phyloP scores from a whole-genome alignment of 1,284 basidiomycete genomes.

The Somion occarium region DNA sequence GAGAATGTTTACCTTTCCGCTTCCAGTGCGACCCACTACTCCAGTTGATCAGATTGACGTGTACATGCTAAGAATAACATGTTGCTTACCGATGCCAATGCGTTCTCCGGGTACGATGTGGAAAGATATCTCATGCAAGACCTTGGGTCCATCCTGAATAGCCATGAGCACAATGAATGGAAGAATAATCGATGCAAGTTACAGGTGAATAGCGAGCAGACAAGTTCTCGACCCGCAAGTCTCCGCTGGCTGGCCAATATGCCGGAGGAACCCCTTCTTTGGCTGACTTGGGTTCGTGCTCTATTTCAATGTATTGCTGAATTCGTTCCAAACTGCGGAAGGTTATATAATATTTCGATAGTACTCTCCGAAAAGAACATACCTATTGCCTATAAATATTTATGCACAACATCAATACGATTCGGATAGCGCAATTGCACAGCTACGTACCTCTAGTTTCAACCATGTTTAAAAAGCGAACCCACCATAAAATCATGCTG shows the following conservation, averaged over 20 bases:
- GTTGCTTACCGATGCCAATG: conserved; percentile 39
- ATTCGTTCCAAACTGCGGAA: conserved; percentile 66
- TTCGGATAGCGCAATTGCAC: background rate
- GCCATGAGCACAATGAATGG: background rate
- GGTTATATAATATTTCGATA: background rate
- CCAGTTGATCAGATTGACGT: background rate
- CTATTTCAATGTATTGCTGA: conserved; percentile 65
- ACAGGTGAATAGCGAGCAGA: conserved; percentile 50
- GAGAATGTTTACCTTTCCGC: conserved; percentile 10
- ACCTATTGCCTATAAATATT: conserved; percentile 43
- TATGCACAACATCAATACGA: background rate
- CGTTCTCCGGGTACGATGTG: conserved; percentile 45
- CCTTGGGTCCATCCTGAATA: conserved; percentile 31
- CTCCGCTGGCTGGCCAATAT: conserved; percentile 72
- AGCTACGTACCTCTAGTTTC: conserved; percentile 44
- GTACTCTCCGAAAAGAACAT: background rate
- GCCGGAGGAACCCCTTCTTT: conserved; percentile 49
- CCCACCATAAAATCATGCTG: conserved; percentile 48
- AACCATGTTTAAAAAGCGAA: conserved; percentile 40
- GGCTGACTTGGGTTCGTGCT: conserved; percentile 59
- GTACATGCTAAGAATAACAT: background rate
- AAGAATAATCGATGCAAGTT: background rate
- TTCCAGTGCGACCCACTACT: conserved; percentile 7
- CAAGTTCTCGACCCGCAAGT: conserved; percentile 55
- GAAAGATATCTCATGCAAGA: conserved; percentile 45